phyloP scores from a whole-genome alignment of 2,329 filamentous ascomycete genomes.

The Microascus cirrosus region DNA sequence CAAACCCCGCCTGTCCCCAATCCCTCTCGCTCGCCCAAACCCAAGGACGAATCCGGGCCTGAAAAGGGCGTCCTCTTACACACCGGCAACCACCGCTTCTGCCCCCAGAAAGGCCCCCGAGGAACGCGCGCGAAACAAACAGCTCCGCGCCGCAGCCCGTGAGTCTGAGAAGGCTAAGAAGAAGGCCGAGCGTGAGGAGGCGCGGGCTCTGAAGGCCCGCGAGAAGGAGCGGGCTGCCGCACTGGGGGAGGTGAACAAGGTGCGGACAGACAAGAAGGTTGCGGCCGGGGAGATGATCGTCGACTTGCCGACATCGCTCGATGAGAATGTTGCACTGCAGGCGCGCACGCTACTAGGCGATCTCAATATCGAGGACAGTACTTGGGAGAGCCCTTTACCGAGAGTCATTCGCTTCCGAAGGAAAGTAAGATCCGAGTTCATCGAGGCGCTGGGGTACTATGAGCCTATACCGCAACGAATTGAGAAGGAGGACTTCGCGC shows the following conservation, averaged over 20 bases:
- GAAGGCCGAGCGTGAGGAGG: conserved; percentile 43
- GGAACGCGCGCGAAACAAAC: conserved; percentile 26
- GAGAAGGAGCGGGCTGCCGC: conserved; percentile 57
- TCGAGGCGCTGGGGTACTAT: conserved; percentile 51
- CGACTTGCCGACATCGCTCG: conserved; percentile 49
- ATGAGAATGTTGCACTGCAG: conserved; percentile 31
- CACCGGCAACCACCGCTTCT: conserved; percentile 2
- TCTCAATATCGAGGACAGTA: conserved; percentile 33
- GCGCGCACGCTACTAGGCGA: conserved; percentile 37
- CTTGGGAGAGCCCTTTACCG: conserved; percentile 32
- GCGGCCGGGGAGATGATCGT: conserved; percentile 70
- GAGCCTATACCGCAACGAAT: conserved; percentile 45
- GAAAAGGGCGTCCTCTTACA: neutral
- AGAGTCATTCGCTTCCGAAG: conserved; percentile 57
- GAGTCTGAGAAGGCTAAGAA: conserved; percentile 45
- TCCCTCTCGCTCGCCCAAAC: neutral
- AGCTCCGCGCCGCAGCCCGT: conserved; percentile 33
- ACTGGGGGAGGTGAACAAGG: conserved; percentile 61
- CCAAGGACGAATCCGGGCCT: neutral
- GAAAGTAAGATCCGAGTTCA: conserved; percentile 52
- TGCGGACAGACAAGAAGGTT: conserved; percentile 61
- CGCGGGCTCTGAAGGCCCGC: conserved; percentile 48
- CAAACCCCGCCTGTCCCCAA: neutral
- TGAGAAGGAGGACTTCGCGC: conserved; percentile 45
- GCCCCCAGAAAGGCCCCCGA: conserved; percentile 18